These are phyloP conservation scores for Ceriops tagal DNA, from an alignment of 345 rosid genomes.

Conservation along the genomic window DNA sequence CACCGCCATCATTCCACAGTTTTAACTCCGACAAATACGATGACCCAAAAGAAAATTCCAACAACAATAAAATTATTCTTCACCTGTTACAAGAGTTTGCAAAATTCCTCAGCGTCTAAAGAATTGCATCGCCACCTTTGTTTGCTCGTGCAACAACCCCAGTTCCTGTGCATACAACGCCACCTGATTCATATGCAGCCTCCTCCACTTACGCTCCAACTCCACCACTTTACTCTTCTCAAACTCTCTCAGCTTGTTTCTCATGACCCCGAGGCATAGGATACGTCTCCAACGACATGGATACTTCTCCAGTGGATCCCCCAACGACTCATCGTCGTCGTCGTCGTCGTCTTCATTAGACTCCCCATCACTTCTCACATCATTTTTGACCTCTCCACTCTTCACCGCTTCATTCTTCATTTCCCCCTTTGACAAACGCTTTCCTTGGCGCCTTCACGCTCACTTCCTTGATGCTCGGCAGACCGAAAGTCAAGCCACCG, in stretches of 20 bases:
- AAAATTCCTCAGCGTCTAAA: no score
- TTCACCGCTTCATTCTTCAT: neutral
- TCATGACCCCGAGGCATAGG: neutral
- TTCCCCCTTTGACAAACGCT: neutral
- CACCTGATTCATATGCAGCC: constrained; percentile 16
- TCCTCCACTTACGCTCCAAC: constrained; percentile 20
- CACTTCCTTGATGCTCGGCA: neutral
- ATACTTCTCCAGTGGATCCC: constrained; percentile 13
- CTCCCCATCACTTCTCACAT: neutral
- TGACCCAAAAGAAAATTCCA: no score
- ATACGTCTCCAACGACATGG: constrained; percentile 18
- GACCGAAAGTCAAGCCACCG: constrained; percentile 1
- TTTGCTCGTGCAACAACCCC: constrained; percentile 24
- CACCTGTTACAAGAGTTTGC: no score
- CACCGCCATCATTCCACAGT: no score
- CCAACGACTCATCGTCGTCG: neutral
- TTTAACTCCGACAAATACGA: no score
- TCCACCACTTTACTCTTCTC: constrained; percentile 18
- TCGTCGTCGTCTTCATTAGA: neutral
- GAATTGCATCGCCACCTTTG: constrained; percentile 3
- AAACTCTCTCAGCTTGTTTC: constrained; percentile 2
- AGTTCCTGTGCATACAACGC: constrained; percentile 21
- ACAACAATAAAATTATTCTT: no score
- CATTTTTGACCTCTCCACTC: neutral
- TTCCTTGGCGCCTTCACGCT: neutral